Evolutionary conservation across 2,329 filamentous ascomycete genomes (phyloP).

Genomic region (Aureobasidium musti): DNA sequence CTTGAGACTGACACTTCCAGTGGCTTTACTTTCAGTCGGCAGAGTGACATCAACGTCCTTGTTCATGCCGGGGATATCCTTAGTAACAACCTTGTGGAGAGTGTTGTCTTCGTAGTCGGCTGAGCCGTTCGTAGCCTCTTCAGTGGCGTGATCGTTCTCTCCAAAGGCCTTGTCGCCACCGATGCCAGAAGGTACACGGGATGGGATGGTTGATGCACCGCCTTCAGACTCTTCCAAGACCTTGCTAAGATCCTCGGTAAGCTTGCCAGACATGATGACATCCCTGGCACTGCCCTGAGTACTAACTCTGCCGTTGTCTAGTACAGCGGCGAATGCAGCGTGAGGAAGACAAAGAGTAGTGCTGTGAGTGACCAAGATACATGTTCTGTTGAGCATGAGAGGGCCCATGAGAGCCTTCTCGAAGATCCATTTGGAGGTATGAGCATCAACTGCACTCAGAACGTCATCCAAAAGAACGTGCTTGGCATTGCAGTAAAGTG

Average conservation of each 20-base stretch:
- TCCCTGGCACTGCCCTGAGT: conserved; percentile 75
- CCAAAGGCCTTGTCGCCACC: conserved; percentile 55
- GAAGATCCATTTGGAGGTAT: conserved; percentile 98
- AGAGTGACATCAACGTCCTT: conserved; percentile 39
- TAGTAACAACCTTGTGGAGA: conserved; percentile 50
- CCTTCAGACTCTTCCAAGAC: conserved; percentile 67
- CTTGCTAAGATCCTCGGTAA: conserved; percentile 74
- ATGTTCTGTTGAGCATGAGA: conserved; percentile 85
- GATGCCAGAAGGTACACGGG: conserved; percentile 73
- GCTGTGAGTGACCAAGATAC: conserved; percentile 95
- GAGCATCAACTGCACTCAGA: conserved; percentile 92
- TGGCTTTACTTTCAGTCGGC: conserved; percentile 72
- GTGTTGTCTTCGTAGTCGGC: conserved; percentile 43
- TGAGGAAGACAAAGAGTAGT: conserved; percentile 80
- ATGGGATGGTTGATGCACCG: conserved; percentile 70
- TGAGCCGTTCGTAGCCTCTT: conserved; percentile 46
- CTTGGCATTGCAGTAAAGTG: conserved; percentile 91
- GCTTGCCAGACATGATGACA: conserved; percentile 80
- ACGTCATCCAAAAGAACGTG: conserved; percentile 94
- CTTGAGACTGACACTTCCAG: conserved; percentile 81
- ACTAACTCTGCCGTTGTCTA: conserved; percentile 81
- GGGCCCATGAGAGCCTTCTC: conserved; percentile 87
- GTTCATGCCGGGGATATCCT: conserved; percentile 44
- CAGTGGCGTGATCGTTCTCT: conserved; percentile 50
- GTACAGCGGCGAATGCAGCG: conserved; percentile 76